Conservation (phyloP, 805 yeast genomes). For the Nakazawaea molendinolei region DNA sequence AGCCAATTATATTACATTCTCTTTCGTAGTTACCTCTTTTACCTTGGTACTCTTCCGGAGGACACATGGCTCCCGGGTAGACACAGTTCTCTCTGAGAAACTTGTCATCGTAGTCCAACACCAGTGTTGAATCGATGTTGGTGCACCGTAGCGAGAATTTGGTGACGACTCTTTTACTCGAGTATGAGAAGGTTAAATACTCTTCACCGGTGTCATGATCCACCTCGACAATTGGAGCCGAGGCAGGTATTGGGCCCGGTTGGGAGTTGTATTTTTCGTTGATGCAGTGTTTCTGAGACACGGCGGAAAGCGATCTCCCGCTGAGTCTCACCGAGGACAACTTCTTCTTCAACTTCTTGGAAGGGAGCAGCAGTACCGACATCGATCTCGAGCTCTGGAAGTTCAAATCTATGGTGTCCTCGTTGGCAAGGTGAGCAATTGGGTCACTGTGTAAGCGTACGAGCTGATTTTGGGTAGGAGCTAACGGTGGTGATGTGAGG, state of each 20-base stretch:
- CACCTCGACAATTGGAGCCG: slow-evolving; percentile 12
- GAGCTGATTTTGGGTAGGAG: too few species aligned
- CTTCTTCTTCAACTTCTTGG: too few species aligned
- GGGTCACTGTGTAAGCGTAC: too few species aligned
- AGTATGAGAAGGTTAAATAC: slow-evolving; percentile 23
- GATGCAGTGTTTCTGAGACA: too few species aligned
- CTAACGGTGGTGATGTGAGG: too few species aligned
- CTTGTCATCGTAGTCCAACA: slow-evolving; percentile 11
- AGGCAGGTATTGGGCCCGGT: slow-evolving; percentile 27
- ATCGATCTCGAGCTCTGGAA: too few species aligned
- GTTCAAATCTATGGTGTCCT: too few species aligned
- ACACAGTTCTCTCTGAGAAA: slow-evolving; percentile 36
- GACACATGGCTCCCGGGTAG: slow-evolving; percentile 41
- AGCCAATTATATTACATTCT: slow-evolving; percentile 41
- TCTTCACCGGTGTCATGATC: slow-evolving; percentile 24
- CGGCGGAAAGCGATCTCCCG: too few species aligned
- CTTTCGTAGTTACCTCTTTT: slow-evolving; percentile 39
- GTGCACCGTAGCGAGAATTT: slow-evolving; percentile 21
- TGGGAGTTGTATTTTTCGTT: slow-evolving; percentile 17
- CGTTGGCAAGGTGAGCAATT: too few species aligned
- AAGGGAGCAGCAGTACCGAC: too few species aligned
- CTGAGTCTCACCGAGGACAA: background rate
- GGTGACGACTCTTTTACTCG: slow-evolving; percentile 23
- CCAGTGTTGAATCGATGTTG: slow-evolving; percentile 1
- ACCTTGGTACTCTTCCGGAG: slow-evolving; percentile 34